phyloP scores from a whole-genome alignment of 352 stramenopile species.

The Pilasporangium apinafurcum region DNA sequence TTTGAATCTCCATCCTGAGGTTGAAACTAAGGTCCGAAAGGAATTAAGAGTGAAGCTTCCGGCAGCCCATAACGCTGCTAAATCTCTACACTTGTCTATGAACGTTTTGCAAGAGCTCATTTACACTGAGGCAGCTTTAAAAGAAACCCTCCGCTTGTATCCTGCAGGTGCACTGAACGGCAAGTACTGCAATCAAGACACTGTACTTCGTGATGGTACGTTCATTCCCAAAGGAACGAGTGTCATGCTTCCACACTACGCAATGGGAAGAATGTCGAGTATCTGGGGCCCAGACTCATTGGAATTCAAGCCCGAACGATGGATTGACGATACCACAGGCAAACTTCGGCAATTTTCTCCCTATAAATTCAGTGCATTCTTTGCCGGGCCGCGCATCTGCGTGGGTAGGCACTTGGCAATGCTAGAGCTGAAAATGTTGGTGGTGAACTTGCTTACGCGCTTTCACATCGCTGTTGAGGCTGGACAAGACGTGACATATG shows the following conservation, averaged over 20 bases:
- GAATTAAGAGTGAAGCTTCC: constrained; percentile 12
- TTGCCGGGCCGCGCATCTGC: constrained; percentile 29
- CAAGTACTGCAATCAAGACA: constrained; percentile 15
- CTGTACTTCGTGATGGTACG: constrained; percentile 36
- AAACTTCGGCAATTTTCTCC: constrained; percentile 14
- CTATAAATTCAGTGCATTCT: constrained; percentile 37
- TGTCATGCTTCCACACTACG: constrained; percentile 38
- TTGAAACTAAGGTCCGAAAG: constrained; percentile 21
- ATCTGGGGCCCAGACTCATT: constrained; percentile 30
- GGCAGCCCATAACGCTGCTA: too few species aligned
- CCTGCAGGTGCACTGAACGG: constrained; percentile 23
- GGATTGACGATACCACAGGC: constrained; percentile 10
- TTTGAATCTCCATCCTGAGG: constrained; percentile 34
- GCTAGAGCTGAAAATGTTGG: constrained; percentile 23
- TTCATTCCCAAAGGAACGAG: constrained; percentile 21
- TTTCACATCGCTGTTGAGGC: constrained; percentile 22
- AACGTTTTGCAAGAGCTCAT: constrained; percentile 34
- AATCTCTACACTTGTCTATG: too few species aligned
- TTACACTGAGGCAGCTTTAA: constrained; percentile 40
- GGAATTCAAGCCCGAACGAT: constrained; percentile 42
- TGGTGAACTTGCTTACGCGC: constrained; percentile 10
- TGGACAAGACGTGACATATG: constrained; percentile 10
- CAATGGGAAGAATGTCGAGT: constrained; percentile 21
- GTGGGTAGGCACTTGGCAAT: constrained; percentile 22
- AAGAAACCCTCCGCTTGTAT: constrained; percentile 28